phyloP scores from a whole-genome alignment of 163 green algal species.

The Scenedesmus sp. region DNA sequence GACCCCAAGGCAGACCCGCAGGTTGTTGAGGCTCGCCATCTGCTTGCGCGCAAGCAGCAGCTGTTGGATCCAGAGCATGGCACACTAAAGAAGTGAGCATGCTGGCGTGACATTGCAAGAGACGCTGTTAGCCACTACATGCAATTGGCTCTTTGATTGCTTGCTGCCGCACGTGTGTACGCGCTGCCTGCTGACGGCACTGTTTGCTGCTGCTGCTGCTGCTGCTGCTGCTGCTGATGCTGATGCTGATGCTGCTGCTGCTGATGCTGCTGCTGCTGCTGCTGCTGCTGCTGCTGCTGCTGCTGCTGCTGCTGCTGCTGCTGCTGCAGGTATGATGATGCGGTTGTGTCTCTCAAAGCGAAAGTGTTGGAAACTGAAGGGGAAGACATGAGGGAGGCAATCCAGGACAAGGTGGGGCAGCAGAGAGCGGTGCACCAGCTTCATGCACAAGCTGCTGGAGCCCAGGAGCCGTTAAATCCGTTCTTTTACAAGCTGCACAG shows the following conservation, averaged over 20 bases:
- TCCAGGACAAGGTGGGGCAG: constrained; percentile 87
- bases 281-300: background rate
- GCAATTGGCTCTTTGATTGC: background rate
- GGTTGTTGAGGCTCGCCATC: constrained; percentile 69
- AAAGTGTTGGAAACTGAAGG: constrained; percentile 89
- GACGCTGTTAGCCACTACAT: background rate
- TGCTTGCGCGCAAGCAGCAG: constrained; percentile 79
- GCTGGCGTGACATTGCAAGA: background rate
- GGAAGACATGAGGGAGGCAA: constrained; percentile 91
- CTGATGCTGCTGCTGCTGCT: constrained; percentile 16
- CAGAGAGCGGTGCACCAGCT: background rate
- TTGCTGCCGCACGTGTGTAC: too few species aligned
- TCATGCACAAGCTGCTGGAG: background rate
- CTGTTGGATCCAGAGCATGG: constrained; percentile 71
- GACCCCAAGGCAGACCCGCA: constrained; percentile 72
- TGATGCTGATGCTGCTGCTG: constrained; percentile 12
- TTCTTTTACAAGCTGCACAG: too few species aligned
- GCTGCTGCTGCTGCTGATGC: too few species aligned
- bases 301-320: background rate
- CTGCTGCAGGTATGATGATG: constrained; percentile 75
- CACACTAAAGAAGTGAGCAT: constrained; percentile 39
- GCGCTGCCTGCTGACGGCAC: too few species aligned
- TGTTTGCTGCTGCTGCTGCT: too few species aligned
- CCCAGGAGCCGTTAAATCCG: too few species aligned
- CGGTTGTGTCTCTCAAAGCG: constrained; percentile 76